Base-by-base conservation (phyloP, 2,329 filamentous ascomycete genomes). In the Septoria petroselini region DNA sequence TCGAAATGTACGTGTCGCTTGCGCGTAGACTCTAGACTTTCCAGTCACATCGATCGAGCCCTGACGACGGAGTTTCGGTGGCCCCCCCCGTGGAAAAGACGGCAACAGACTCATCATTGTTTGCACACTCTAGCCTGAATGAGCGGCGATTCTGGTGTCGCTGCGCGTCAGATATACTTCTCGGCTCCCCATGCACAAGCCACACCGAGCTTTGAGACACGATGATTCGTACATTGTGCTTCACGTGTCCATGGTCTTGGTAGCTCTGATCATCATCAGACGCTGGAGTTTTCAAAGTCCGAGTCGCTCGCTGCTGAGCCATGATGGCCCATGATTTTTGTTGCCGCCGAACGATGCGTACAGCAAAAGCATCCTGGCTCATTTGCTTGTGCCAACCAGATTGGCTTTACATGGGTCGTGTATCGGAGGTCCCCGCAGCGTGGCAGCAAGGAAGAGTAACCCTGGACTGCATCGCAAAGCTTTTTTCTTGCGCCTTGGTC, bases 181-280 rank as follows among this genome's bases (percentile, higher is more conserved):
- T 38, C 35, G 35, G 35, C 35, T 38, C 35, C 12, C 35, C 35
- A 38, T 19, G 14, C 30, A 33, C 30, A 33, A 33, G 30, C 30
- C 30, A 33, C 14, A 33, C 30, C 30, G 30, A 33, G 30, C 30
- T 33, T 33, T 15, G 4, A 12, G 14, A 15, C 4, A 15, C 5
- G 14, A 33, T 33, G 30, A 33, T 33, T 33, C 30, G 30, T 27
- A 27, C 5, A 27, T 35, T 15, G 4, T 35, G 33, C 15, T 15
- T 18, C 12, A 14, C 11, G 14, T 14, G 33, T 27, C 23, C 23
- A 27, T 27, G 23, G n/a, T n/a, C n/a, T n/a, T n/a, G n/a, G n/a
- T n/a, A n/a, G n/a, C n/a, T n/a, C n/a, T n/a, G n/a, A n/a, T n/a
- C n/a, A n/a, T n/a, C n/a, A n/a, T n/a, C n/a, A n/a, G n/a, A n/a